Conservation (phyloP, 148 eudicot genomes). For the Amaranthus hypochondriacus region DNA sequence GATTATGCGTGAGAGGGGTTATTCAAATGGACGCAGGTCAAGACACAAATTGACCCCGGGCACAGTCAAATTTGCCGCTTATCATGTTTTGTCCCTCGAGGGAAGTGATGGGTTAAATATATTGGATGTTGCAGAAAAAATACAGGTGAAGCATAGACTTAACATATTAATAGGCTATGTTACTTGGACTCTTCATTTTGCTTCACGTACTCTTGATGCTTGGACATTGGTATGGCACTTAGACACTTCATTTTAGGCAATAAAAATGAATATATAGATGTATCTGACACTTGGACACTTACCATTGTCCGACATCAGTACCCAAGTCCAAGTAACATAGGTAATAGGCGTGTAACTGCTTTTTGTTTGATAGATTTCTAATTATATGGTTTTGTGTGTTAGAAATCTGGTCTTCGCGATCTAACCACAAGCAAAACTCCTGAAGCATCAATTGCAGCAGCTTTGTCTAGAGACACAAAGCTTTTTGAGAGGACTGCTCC, state of each 20-base stretch:
- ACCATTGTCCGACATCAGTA: no score
- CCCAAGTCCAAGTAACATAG: no score
- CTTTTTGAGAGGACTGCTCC: constrained; percentile 96
- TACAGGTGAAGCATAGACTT: constrained; percentile 50
- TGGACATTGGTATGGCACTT: no score
- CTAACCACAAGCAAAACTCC: constrained; percentile 96
- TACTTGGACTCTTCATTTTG: no score
- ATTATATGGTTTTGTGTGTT: neutral
- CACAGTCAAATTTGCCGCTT: constrained; percentile 95
- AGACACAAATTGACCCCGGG: constrained; percentile 98
- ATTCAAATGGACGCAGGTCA: constrained; percentile 74
- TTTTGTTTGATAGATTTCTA: neutral
- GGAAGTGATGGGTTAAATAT: constrained; percentile 76
- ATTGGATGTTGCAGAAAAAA: constrained; percentile 84
- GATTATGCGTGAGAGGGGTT: constrained; percentile 79
- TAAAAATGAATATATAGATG: no score
- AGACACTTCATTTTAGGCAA: no score
- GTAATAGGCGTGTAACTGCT: neutral
- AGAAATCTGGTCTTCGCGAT: constrained; percentile 95
- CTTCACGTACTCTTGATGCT: no score
- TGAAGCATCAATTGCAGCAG: constrained; percentile 95
- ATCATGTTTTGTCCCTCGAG: constrained; percentile 83
- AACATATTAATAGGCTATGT: no score
- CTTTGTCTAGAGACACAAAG: constrained; percentile 86
- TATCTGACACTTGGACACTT: no score